These are phyloP conservation scores for Decorospora gaudefroyi DNA, from an alignment of 2,329 filamentous ascomycete genomes.

Conservation along the genomic window DNA sequence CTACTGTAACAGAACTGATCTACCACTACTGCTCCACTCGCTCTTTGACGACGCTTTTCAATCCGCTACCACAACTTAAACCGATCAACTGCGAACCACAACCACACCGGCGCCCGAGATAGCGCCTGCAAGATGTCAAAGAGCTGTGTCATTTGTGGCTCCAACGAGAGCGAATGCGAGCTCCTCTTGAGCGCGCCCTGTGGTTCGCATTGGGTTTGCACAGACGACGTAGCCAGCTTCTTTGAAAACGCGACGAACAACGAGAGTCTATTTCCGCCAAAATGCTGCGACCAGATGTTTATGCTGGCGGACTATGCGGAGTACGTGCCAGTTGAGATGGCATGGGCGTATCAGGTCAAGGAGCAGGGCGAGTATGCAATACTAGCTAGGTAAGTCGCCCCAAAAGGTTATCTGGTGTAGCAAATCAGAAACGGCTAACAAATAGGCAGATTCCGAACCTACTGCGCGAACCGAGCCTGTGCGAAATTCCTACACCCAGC, in stretches of 20 bases:
- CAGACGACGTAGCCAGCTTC: slow-evolving; percentile 26
- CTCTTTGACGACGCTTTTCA: not conserved
- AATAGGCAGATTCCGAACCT: slow-evolving; percentile 30
- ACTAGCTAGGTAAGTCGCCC: slow-evolving; percentile 30
- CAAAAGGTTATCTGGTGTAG: not conserved
- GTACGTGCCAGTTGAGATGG: slow-evolving; percentile 25
- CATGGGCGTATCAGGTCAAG: slow-evolving; percentile 30
- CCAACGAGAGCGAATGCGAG: slow-evolving; percentile 22
- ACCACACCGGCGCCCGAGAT: not conserved
- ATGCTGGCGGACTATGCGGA: slow-evolving; percentile 29
- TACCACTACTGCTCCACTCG: not conserved
- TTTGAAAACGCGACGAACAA: slow-evolving; percentile 34
- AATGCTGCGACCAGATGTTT: slow-evolving; percentile 35
- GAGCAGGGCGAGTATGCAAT: slow-evolving; percentile 38
- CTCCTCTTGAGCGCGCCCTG: slow-evolving; percentile 30
- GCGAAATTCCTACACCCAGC: slow-evolving; percentile 30
- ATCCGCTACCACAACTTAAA: not conserved
- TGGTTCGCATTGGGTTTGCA: slow-evolving; percentile 31
- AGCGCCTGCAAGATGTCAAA: slow-evolving; percentile 9
- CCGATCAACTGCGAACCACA: not conserved
- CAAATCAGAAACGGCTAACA: not conserved
- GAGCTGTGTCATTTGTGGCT: slow-evolving; percentile 32
- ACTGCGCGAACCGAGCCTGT: slow-evolving; percentile 32
- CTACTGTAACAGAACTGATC: not conserved
- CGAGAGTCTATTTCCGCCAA: slow-evolving; percentile 37